Evolutionary conservation across 2,329 filamentous ascomycete genomes (phyloP).

Genomic region (Camptophora hylomeconis): DNA sequence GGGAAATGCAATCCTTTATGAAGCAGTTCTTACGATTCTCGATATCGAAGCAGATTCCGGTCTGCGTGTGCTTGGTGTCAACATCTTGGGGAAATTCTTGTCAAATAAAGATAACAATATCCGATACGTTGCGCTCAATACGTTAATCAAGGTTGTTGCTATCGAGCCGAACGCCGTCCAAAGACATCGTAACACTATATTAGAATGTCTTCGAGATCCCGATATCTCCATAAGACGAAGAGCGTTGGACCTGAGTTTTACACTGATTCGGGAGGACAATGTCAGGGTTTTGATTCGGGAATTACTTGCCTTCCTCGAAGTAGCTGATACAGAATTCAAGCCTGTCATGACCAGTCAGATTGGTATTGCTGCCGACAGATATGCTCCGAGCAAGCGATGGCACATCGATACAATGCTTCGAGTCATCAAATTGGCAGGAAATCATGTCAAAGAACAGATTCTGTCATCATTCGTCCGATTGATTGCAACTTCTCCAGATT

Average conservation of each 20-base stretch:
- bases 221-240: constrained; percentile 95
- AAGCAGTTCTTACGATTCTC: constrained; percentile 90
- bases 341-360: constrained; percentile 97
- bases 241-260: constrained; percentile 95
- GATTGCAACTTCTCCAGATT: constrained; percentile 83
- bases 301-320: constrained; percentile 85
- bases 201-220: constrained; percentile 89
- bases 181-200: constrained; percentile 88
- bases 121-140: constrained; percentile 93
- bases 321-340: constrained; percentile 97
- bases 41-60: constrained; percentile 97
- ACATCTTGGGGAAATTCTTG: constrained; percentile 95
- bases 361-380: constrained; percentile 89
- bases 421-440: constrained; percentile 83
- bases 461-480: constrained; percentile 91
- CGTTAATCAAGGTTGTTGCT: constrained; percentile 92
- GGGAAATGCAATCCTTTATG: constrained; percentile 94
- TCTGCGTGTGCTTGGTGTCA: constrained; percentile 84
- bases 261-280: constrained; percentile 92
- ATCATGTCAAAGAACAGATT: constrained; percentile 96
- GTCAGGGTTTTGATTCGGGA: constrained; percentile 88
- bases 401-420: constrained; percentile 96
- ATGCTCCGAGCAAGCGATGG: constrained; percentile 94
- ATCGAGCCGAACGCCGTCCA: constrained; percentile 97
- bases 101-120: constrained; percentile 99